Base-by-base conservation (phyloP, 176 grass and related monocot species). In the Ampelocalamus luodianensis region DNA sequence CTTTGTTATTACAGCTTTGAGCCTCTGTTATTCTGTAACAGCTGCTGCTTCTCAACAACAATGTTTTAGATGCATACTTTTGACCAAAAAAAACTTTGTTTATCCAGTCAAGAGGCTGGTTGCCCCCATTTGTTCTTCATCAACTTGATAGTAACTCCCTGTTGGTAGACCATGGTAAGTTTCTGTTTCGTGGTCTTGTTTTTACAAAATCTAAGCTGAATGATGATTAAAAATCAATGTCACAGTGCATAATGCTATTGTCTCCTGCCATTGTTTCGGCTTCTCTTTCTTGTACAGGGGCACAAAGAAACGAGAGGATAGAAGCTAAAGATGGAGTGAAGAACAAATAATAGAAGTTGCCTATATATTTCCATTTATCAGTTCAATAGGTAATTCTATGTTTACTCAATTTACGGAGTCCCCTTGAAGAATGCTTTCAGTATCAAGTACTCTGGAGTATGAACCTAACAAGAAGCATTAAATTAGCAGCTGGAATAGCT, bases 21-120 rank as follows among this genome's bases (percentile, higher is more conserved):
- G 12, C 24, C 5, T 81, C 14, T 62, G 22, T 75, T 5, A 34
- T 68, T 75, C n/a, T 13, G 16, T 83, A 54, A 83, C 27, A 46
- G 3, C 3, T 9, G 18, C 9, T 4, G 44, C 16, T 79, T 23
- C 59, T 78, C 26, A 60, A 70, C 60, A 54, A 17, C 80, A 42
- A 26, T 71, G 46, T 56, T 62, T 54, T 88, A 7, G 53, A 73
- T 70, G 40, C 46, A 77, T 69, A 22, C 16, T 34, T 53, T 29
- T 74, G 11, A 7, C 55, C 36, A 3, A 42, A 26, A 84, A 84
- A 65, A 39, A 43, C 13, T 38, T 1, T 50, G 23, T 81, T 81
- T 18, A 53, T 79, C 34, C 51, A 29, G 34, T 70, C 14, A 51
- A 53, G 37, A 16, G 27, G 9, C 10, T 51, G 45, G 60, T 80